Evolutionary conservation across 257 asterid genomes (phyloP), one percentile per base, ranked within the genome.

Genomic region (Ajuga chamaepitys): DNA sequence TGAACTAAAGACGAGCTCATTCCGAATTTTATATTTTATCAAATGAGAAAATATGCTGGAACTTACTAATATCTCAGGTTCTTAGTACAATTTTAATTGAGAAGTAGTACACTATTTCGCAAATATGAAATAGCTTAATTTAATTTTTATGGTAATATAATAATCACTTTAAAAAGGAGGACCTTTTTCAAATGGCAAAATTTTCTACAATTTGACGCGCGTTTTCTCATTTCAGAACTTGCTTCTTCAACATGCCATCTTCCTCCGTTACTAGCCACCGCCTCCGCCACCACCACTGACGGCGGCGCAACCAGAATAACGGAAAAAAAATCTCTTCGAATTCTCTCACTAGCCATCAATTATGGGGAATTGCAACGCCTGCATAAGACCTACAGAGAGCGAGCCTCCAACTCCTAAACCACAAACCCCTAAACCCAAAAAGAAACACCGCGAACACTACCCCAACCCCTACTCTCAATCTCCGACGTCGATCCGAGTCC

Each of bases 301-400:
- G 78, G 78, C 59, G 75, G 78, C 69, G 75, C 50, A 25, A 51
- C 64, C 24, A 24, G 9, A 34, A 24, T 0, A n/a, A n/a, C n/a
- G n/a, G n/a, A n/a, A n/a, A n/a, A n/a, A n/a, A n/a, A 0, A 44
- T 50, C 16, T n/a, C 34, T 45, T 18, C 52, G 22, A 21, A 1
- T 40, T 50, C 21, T 45, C 45, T 18, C 45, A 7, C 14, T 55
- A 47, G 41, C 17, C 1, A n/a, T 44, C 71, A 26, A 18, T 17
- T 79, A 87, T 92, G 98, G 98, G 98, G 3, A 92, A 92, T 77
- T 87, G 95, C 78, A 87, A 82, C 95, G 85, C 88, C 35, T 92
- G 98, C 69, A 75, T 91, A 77, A 76, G 83, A 16, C 70, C 70
- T 7, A 17, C 83, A 4, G 83, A 74, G 30, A 57, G 30, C 16